These are phyloP conservation scores for Hordeum pubiflorum DNA, from an alignment of 202 grass and related monocot species.

Conservation along the genomic window DNA sequence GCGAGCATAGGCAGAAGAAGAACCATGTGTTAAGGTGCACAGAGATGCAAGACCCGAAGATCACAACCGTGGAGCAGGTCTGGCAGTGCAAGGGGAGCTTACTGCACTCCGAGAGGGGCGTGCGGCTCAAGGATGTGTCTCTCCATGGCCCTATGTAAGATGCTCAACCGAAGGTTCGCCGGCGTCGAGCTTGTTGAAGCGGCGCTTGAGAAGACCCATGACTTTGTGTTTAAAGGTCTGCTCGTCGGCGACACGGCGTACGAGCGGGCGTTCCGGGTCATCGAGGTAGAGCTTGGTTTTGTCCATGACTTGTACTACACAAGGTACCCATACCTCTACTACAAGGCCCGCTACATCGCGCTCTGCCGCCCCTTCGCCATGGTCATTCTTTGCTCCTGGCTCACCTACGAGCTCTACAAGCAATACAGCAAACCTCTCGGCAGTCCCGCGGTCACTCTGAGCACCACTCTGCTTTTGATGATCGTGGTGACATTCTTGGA, in stretches of 20 bases:
- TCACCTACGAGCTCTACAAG: not conserved
- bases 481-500: not conserved
- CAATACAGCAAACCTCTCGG: too few species aligned
- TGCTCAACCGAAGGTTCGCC: conserved; percentile 15
- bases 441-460: too few species aligned
- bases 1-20: not conserved
- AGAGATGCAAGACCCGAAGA: too few species aligned
- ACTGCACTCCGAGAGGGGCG: not conserved
- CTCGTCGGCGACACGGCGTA: not conserved
- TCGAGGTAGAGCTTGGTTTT: not conserved
- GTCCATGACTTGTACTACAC: conserved; percentile 1
- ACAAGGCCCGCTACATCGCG: not conserved
- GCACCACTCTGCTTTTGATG: not conserved
- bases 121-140: not conserved
- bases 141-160: conserved; percentile 23
- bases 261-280: not conserved
- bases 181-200: not conserved
- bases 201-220: not conserved
- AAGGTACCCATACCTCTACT: not conserved
- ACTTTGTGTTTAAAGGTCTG: not conserved
- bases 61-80: not conserved
- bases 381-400: not conserved
- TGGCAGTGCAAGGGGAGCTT: not conserved
- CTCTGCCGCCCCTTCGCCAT: not conserved
- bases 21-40: too few species aligned